Base-by-base conservation (phyloP, 306 rosid species). In the apple (Malus domestica) region DNA sequence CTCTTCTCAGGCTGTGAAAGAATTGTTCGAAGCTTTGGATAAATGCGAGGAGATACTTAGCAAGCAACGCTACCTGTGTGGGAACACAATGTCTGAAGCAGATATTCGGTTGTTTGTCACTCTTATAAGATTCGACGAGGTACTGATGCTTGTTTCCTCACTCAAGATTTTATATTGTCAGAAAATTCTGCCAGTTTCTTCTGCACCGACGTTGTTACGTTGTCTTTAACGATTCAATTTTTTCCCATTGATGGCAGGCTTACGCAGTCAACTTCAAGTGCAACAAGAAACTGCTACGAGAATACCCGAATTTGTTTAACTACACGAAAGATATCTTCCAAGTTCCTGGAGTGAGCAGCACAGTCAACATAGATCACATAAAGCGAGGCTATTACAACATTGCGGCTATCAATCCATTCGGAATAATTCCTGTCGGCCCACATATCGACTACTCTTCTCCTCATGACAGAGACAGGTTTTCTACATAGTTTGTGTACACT, bases 121-220 rank as follows among this genome's bases (percentile, higher is more conserved):
- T 71, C 87, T 95, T 35, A 92, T 95, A 78, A 83, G 98, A 90
- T 95, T 95, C 80, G 98, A 95, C 54, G 97, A 95, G 98, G 98
- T 95, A 86, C 67, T 46, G 18, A 62, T 75, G 15, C 62, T 49
- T 60, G 58, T 52, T 27, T 33, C 33, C 44, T 45, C 40, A 52
- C 30, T 22, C 66, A 5, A 29, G 19, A 49, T 23, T 65, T 68
- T 40, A 33, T 55, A 7, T 73, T 74, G 59, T 63, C 49, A 4
- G 20, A 49, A 35, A 40, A 67, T 59, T 66, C 61, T 44, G 55
- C 68, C 15, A 13, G 3, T 16, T 70, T 71, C 27, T 52, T 9
- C 6, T 29, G 54, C 27, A 9, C 20, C 10, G 40, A 22, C 42
- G 3, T 65, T 18, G 45, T 60, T 58, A 54, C 38, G 29, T 44